phyloP scores from a whole-genome alignment of 805 yeast genomes.

The Saccharomycopsis sp. region DNA sequence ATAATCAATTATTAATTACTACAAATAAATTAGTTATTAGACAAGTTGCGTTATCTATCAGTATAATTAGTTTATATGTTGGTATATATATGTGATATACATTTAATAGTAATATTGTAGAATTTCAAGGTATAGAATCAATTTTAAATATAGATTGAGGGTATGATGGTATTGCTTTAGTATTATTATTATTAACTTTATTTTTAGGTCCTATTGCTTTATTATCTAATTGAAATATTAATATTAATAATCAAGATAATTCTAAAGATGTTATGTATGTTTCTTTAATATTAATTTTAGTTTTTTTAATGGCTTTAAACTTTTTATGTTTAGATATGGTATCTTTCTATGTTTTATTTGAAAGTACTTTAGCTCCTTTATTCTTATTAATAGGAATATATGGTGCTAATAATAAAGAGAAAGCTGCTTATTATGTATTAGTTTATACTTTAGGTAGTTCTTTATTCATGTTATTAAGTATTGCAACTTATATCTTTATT shows the following conservation, averaged over 20 bases:
- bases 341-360: conserved; percentile 20
- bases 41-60: conserved; percentile 19
- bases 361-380: conserved; percentile 20
- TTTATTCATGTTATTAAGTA: conserved; percentile 19
- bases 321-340: conserved; percentile 18
- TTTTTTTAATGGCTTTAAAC: conserved; percentile 14
- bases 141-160: conserved; percentile 19
- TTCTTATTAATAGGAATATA: conserved; percentile 20
- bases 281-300: conserved; percentile 16
- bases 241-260: too few species aligned
- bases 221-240: conserved; percentile 18
- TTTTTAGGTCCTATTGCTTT: conserved; percentile 18
- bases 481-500: conserved; percentile 16
- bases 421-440: conserved; percentile 19
- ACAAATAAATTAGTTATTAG: conserved; percentile 16
- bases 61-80: conserved; percentile 19
- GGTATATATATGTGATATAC: conserved; percentile 19
- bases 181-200: conserved; percentile 18
- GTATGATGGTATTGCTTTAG: conserved; percentile 20
- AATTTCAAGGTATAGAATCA: conserved; percentile 18
- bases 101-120: conserved; percentile 17
- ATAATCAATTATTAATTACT: conserved; percentile 14
- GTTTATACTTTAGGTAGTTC: conserved; percentile 17
- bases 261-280: conserved; percentile 12
- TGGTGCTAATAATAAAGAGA: conserved; percentile 19